Base-by-base conservation (phyloP, 2,329 filamentous ascomycete species). In the Hymenoscyphus occultus region DNA sequence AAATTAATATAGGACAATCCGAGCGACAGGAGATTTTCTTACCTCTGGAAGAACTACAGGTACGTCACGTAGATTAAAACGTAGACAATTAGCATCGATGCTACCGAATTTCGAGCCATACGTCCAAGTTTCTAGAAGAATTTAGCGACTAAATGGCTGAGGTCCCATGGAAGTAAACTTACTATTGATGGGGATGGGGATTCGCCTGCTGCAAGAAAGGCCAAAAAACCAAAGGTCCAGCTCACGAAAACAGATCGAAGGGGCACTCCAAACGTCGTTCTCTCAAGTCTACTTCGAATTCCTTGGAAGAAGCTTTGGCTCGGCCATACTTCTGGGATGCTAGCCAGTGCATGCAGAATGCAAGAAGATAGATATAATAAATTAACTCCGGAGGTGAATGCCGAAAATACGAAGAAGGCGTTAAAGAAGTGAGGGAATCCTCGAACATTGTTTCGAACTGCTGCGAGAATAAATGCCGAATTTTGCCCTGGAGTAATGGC, bases 401-500 rank as follows among this genome's bases (percentile, higher is more conserved):
- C 78, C 0, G 78, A 79, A 68, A 81, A 80, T 42, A 81, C 75
- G 70, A 78, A 80, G 65, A 81, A 78, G 1, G 76, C 79, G 60
- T 81, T 81, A 70, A 81, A 77, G 62, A 81, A 76, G 56, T 77
- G 76, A 1, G 80, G 79, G 68, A 75, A 75, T 5, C 71, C 73
- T 2, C 72, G 71, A 22, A 80, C 70, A 13, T 76, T 75, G 51
- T 76, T 78, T 39, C 77, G 74, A 3, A 81, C 76, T 48, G 76
- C 76, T 9, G 79, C 76, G 28, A 81, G 71, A 35, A 81, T 76
- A 64, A 78, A 79, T 1, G 75, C 69, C 45, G 75, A 77, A 65
- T 76, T 75, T 13, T 77, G 74, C 19, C 77, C 77, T 39, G 60
- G 62, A 10, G 60, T 51, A 22, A 67, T 67, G 10, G 67, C 65